Conservation (phyloP, 2,329 filamentous ascomycete genomes). For the Chrysoporthe puriensis region DNA sequence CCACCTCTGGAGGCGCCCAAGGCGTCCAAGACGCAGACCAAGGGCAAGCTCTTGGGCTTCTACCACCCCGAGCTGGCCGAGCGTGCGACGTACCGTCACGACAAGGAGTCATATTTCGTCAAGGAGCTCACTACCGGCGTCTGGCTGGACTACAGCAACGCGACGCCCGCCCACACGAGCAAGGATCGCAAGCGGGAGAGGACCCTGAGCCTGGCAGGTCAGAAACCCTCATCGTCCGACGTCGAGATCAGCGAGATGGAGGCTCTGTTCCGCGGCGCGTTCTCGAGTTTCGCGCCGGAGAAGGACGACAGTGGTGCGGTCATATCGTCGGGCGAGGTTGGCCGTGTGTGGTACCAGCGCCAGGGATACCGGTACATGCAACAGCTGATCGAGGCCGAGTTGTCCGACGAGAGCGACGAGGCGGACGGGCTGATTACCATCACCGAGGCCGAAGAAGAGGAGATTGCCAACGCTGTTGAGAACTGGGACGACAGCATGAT, state of each 20-base stretch:
- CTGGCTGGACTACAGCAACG: conserved; percentile 72
- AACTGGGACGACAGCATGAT: conserved; percentile 62
- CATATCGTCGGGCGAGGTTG: conserved; percentile 68
- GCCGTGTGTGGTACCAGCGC: conserved; percentile 77
- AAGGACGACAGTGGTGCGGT: conserved; percentile 74
- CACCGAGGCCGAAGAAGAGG: conserved; percentile 53
- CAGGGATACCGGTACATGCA: conserved; percentile 68
- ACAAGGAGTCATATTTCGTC: conserved; percentile 63
- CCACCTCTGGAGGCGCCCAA: conserved; percentile 73
- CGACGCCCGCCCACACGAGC: conserved; percentile 56
- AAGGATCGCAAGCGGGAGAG: conserved; percentile 72
- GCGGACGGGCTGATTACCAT: conserved; percentile 38
- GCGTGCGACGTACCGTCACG: conserved; percentile 55
- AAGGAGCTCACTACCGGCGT: conserved; percentile 68
- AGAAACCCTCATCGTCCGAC: conserved; percentile 59
- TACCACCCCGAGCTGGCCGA: conserved; percentile 48
- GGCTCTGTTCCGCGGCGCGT: conserved; percentile 74
- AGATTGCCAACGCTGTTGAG: conserved; percentile 58
- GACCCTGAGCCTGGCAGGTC: conserved; percentile 67
- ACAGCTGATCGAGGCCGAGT: conserved; percentile 61
- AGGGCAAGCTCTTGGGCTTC: conserved; percentile 49
- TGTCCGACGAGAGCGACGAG: conserved; percentile 41
- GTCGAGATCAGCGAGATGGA: conserved; percentile 71
- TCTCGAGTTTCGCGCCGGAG: conserved; percentile 78
- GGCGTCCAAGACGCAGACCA: conserved; percentile 70